Percentiles rank a stretch among this genome's conserved stretches.
Evolutionary conservation across 495 filamentous ascomycete species (phyloP).

Genomic region (Lindgomyces ingoldianus): DNA sequence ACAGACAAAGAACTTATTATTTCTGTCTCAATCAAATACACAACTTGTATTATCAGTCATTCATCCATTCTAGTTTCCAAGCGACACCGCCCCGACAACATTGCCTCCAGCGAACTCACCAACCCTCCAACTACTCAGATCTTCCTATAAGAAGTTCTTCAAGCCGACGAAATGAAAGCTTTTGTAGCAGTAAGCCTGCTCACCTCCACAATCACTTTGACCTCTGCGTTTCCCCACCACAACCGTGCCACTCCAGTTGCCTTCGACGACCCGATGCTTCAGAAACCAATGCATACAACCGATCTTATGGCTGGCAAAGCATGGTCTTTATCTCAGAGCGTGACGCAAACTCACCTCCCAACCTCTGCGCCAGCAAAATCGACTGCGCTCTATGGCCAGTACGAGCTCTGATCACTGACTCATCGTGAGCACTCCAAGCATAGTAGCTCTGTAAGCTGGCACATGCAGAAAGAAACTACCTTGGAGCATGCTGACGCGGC

Average conservation of each 20-base stretch:
- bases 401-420: conserved; percentile 1
- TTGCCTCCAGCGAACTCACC: no score
- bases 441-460: background rate
- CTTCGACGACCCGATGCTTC: background rate
- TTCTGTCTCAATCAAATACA: background rate
- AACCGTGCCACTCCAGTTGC: background rate
- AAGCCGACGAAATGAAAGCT: background rate
- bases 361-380: background rate
- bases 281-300: conserved; percentile 27
- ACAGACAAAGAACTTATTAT: no score
- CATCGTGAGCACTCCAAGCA: background rate
- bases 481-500: no score
- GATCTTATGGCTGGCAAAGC: conserved; percentile 28
- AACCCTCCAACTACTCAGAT: no score
- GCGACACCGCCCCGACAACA: background rate
- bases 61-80: background rate
- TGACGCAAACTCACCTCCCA: background rate
- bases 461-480: no score
- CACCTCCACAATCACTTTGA: background rate
- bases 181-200: background rate
- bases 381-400: background rate
- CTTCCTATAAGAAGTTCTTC: background rate
- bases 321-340: conserved; percentile 8
- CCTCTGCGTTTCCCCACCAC: conserved; percentile 8
- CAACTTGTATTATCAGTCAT: background rate